Evolutionary conservation across 805 yeast genomes (phyloP).

Genomic region (Kazachstania africana): DNA sequence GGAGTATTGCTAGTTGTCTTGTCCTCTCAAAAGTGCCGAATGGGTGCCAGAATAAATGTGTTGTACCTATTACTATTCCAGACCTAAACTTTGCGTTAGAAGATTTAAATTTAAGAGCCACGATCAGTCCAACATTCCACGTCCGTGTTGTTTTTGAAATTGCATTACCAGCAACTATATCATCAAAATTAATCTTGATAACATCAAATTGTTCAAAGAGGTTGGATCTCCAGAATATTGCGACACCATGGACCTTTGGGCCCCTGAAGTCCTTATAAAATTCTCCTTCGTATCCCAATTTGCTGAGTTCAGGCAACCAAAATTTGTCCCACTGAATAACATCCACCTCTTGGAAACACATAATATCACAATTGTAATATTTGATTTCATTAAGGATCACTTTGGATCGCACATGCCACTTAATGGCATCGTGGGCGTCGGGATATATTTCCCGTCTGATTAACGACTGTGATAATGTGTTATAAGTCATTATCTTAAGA

Average conservation of each 20-base stretch:
- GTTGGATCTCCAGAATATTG: constrained; percentile 44
- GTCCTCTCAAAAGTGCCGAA: constrained; percentile 82
- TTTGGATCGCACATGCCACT: constrained; percentile 62
- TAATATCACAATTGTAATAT: constrained; percentile 56
- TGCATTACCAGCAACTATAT: constrained; percentile 29
- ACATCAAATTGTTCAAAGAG: constrained; percentile 26
- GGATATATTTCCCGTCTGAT: constrained; percentile 72
- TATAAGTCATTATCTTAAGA: constrained; percentile 60
- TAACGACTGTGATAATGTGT: constrained; percentile 72
- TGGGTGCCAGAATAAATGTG: constrained; percentile 93
- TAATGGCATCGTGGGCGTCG: constrained; percentile 60
- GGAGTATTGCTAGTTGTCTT: constrained; percentile 59
- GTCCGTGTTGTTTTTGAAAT: constrained; percentile 46
- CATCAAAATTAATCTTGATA: constrained; percentile 48
- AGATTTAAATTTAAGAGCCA: constrained; percentile 37
- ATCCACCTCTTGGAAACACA: constrained; percentile 84
- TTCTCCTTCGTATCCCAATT: constrained; percentile 41
- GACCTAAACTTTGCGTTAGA: constrained; percentile 23
- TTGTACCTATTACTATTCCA: constrained; percentile 66
- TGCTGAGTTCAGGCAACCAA: constrained; percentile 46
- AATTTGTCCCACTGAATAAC: constrained; percentile 45
- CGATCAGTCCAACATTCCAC: constrained; percentile 55
- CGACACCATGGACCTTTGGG: constrained; percentile 62
- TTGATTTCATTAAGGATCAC: constrained; percentile 53
- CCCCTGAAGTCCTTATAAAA: constrained; percentile 36